Conservation (phyloP, 164 flowering plant species). For the Annona squamosa region DNA sequence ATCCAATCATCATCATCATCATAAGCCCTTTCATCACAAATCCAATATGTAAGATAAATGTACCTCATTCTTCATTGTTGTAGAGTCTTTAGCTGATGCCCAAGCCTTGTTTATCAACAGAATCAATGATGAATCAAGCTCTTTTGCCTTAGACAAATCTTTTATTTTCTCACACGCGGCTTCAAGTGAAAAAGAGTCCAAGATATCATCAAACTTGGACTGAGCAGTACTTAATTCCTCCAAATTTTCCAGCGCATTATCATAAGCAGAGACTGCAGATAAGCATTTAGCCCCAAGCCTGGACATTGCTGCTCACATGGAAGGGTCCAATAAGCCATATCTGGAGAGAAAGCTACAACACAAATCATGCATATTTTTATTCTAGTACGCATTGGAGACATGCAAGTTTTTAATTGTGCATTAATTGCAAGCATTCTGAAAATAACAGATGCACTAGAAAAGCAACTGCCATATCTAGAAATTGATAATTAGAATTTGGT, state of each 20-base stretch:
- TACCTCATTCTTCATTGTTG: slow-evolving; percentile 82
- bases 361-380: not conserved
- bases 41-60: not conserved
- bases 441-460: too few relatives aligned
- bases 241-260: slow-evolving; percentile 59
- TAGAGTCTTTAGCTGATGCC: slow-evolving; percentile 85
- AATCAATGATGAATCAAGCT: slow-evolving; percentile 86
- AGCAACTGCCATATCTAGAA: too few relatives aligned
- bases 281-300: slow-evolving; percentile 87
- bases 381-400: slow-evolving; percentile 1
- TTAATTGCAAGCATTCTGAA: too few relatives aligned
- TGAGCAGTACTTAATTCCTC: slow-evolving; percentile 78
- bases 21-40: too few relatives aligned
- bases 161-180: slow-evolving; percentile 87
- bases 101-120: slow-evolving; percentile 84
- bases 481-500: too few relatives aligned
- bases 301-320: slow-evolving; percentile 49
- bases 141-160: slow-evolving; percentile 80
- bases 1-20: too few relatives aligned
- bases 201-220: slow-evolving; percentile 83
- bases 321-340: slow-evolving; percentile 16
- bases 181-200: slow-evolving; percentile 71
- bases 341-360: slow-evolving; percentile 2
- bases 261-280: slow-evolving; percentile 79
- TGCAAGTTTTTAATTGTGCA: not conserved